A percentile compares a stretch with the other conserved stretches of the same genome.
These are phyloP conservation scores for Colletotrichum camelliae DNA, from an alignment of 2,329 filamentous ascomycete genomes.

Conservation along the genomic window DNA sequence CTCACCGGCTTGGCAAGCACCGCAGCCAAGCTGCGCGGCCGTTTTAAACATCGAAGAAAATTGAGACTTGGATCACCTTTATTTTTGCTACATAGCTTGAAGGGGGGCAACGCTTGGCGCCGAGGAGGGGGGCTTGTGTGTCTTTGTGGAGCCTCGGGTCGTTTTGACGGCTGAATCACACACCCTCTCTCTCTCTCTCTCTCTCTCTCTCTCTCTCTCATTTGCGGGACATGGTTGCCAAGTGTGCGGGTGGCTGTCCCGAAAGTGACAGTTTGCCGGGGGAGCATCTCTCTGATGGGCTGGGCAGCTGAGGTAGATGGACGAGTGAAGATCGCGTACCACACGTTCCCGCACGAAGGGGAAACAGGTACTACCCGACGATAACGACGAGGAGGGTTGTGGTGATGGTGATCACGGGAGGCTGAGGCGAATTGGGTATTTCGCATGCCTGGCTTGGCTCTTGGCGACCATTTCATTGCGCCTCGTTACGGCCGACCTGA, in stretches of 20 bases:
- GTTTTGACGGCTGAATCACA: not conserved
- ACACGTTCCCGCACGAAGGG: not conserved
- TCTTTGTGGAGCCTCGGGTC: not conserved
- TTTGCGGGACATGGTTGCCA: not conserved
- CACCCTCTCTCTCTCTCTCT: not conserved
- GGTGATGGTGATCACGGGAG: not conserved
- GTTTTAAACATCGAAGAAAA: not conserved
- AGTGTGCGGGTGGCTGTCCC: not conserved
- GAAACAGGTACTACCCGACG: not conserved
- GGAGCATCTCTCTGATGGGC: not conserved
- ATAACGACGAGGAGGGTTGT: not conserved
- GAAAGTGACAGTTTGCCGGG: not conserved
- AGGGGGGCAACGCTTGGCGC: not conserved
- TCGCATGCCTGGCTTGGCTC: not conserved
- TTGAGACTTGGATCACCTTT: not conserved
- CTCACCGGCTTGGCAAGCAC: not conserved
- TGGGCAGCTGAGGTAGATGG: not conserved
- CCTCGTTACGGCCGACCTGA: not conserved
- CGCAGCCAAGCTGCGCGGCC: not conserved
- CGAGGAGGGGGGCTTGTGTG: not conserved
- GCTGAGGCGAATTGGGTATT: not conserved
- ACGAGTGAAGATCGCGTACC: not conserved
- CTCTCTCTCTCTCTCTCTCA: too few species aligned
- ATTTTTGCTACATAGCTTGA: not conserved
- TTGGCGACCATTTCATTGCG: not conserved